Conservation (phyloP, 2,329 filamentous ascomycete genomes). For the Penicillium olsonii region DNA sequence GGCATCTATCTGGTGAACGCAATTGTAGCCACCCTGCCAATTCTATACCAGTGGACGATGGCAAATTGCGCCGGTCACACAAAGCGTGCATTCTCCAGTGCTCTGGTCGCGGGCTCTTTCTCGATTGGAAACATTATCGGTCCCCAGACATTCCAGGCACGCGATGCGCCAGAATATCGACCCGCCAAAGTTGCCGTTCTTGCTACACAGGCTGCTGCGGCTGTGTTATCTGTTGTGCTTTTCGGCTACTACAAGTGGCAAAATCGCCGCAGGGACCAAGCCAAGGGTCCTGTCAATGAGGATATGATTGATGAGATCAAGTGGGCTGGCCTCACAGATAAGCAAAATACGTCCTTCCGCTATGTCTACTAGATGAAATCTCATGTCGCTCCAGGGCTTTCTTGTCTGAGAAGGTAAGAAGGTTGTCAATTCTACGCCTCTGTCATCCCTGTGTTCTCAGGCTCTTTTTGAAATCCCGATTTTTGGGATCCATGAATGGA, state of each 20-base stretch:
- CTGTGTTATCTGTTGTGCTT: constrained; percentile 30
- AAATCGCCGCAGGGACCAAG: constrained; percentile 31
- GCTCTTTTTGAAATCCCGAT: no score
- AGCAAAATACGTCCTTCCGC: constrained; percentile 35
- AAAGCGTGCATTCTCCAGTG: constrained; percentile 52
- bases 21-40: constrained; percentile 46
- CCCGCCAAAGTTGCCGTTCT: constrained; percentile 46
- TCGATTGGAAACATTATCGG: constrained; percentile 50
- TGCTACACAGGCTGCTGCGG: constrained; percentile 36
- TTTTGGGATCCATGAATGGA: no score
- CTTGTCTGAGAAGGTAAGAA: no score
- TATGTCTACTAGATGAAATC: constrained; percentile 37
- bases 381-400: no score
- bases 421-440: no score
- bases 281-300: constrained; percentile 13
- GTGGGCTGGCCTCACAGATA: constrained; percentile 38
- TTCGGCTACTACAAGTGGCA: constrained; percentile 33
- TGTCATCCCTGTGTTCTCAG: no score
- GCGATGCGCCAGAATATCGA: constrained; percentile 46
- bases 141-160: constrained; percentile 47
- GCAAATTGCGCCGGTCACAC: constrained; percentile 53
- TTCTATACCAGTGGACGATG: constrained; percentile 51
- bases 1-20: constrained; percentile 50
- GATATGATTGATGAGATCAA: constrained; percentile 24
- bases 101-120: constrained; percentile 48